Evolutionary conservation across 441 rosid genomes (phyloP), one percentile per base, ranked within the genome.

Genomic region (Croton setiger): DNA sequence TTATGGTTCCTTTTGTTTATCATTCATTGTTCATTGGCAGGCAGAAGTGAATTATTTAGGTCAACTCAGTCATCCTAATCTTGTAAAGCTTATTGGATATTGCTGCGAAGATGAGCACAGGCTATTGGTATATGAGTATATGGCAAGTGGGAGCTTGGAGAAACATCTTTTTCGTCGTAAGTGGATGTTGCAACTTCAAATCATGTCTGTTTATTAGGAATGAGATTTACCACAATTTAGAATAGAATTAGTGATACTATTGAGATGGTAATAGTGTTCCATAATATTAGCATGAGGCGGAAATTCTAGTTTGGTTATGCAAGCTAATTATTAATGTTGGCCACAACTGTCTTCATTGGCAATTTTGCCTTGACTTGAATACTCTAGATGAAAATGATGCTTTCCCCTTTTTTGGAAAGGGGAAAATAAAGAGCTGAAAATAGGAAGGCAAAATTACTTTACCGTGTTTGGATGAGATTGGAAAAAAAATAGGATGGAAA

Each of bases 81-180:
- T 96, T 80, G 99, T 96, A 69, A 96, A 88, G 82, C 99, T 96
- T 62, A 92, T 92, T 84, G 99, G 99, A 10, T 91, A 89, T 71
- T 96, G 99, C 76, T 96, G 99, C 70, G 99, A 96, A 85, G 98
- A 88, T 80, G 96, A 89, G 57, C 97, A 96, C 72, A 87, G 99
- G 68, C 74, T 92, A 55, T 81, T 96, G 75, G 96, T 96, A 59
- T 96, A 96, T 75, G 99, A 96, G 75, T 91, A 89, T 82, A 87
- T 96, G 97, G 95, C 93, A 0, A 77, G 89, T 76, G 99, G 98
- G 58, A 96, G 98, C 83, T 83, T 96, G 17, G 98, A 96, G 81
- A 96, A 85, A 56, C 98, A 89, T 86, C 96, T 96, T 76, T 90
- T 96, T 67, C 93, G 98, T 51, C 89, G 95, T 91, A 86, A 83